Conservation (phyloP, 2,329 filamentous ascomycete genomes). For the Tolypocladium nubicola region DNA sequence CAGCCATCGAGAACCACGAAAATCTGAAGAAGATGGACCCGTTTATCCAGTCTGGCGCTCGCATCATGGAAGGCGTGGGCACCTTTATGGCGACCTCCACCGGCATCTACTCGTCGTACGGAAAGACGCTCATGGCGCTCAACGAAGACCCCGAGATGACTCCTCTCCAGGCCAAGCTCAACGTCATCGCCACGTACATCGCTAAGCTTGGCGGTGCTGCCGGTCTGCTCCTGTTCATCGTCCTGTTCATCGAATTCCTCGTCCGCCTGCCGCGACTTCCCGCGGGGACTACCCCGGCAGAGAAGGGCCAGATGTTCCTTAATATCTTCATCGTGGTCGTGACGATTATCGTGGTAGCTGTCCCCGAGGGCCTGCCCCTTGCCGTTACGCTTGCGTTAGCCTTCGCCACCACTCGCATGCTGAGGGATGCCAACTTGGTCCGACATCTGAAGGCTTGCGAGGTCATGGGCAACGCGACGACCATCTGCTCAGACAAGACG, state of each 20-base stretch:
- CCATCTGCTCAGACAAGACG: conserved; percentile 59
- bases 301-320: conserved; percentile 70
- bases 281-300: conserved; percentile 44
- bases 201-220: conserved; percentile 68
- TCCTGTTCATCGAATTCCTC: conserved; percentile 78
- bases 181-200: conserved; percentile 66
- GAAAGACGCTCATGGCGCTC: conserved; percentile 63
- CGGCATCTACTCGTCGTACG: conserved; percentile 63
- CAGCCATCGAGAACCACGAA: conserved; percentile 56
- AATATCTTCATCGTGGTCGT: conserved; percentile 70
- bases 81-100: conserved; percentile 66
- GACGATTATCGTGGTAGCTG: conserved; percentile 70
- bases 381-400: conserved; percentile 70
- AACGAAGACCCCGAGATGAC: conserved; percentile 67
- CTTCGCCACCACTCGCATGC: conserved; percentile 68
- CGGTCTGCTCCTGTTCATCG: conserved; percentile 69
- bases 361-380: conserved; percentile 66
- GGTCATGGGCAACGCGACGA: conserved; percentile 71
- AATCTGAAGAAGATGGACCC: conserved; percentile 65
- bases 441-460: conserved; percentile 69
- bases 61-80: conserved; percentile 67
- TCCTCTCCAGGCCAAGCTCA: conserved; percentile 66
- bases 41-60: conserved; percentile 75
- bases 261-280: conserved; percentile 47
- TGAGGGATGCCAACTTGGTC: conserved; percentile 68